phyloP scores from a whole-genome alignment of 257 asterid species.

The Gentiana dahurica region DNA sequence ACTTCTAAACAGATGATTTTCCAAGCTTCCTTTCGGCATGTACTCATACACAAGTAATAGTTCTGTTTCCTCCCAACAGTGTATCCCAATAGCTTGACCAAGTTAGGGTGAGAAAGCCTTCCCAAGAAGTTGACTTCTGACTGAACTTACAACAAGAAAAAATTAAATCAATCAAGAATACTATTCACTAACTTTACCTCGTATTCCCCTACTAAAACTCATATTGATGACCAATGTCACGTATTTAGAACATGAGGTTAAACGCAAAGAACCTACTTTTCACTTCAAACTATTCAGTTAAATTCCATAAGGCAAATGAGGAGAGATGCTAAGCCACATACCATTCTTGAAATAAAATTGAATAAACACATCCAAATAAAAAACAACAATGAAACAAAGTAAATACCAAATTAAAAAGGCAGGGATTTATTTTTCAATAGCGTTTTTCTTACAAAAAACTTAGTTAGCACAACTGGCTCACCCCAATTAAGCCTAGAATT shows the following conservation, averaged over 20 bases:
- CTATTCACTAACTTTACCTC: too few species aligned
- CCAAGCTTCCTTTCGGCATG: constrained; percentile 39
- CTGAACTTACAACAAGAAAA: constrained; percentile 24
- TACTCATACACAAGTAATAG: constrained; percentile 28
- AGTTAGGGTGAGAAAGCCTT: constrained; percentile 42
- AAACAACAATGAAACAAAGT: too few species aligned
- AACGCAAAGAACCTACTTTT: background rate
- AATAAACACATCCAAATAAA: too few species aligned
- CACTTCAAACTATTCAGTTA: too few species aligned
- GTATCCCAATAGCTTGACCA: constrained; percentile 35
- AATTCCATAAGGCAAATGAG: too few species aligned
- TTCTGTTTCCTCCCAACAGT: constrained; percentile 27
- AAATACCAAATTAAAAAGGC: too few species aligned
- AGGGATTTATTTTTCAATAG: too few species aligned
- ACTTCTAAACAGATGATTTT: constrained; percentile 42
- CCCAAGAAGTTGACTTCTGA: constrained; percentile 38
- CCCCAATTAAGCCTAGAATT: too few species aligned
- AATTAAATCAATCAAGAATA: background rate
- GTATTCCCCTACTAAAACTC: background rate
- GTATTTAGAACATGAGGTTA: background rate
- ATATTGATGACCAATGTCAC: background rate
- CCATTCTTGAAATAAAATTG: too few species aligned
- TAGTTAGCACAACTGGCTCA: too few species aligned
- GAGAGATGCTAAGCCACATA: too few species aligned
- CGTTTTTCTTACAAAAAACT: too few species aligned